A percentile compares a stretch with the other conserved stretches of the same genome.
These are phyloP conservation scores for Nigrograna mackinnonii DNA, from an alignment of 2,329 filamentous ascomycete species.

Conservation along the genomic window DNA sequence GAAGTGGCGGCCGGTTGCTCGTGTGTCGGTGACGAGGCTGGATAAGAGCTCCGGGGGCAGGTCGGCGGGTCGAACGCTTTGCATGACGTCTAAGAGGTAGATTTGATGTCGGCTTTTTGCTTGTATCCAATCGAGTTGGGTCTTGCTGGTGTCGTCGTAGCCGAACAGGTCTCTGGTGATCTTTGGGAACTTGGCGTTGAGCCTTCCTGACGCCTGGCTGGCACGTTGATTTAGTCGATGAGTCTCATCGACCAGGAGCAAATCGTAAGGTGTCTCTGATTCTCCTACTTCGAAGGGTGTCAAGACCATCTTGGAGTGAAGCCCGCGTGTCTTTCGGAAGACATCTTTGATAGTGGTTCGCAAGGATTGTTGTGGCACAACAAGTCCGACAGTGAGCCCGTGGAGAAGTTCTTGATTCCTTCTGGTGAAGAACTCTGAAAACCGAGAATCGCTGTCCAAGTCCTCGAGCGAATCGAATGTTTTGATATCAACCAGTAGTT, in stretches of 20 bases:
- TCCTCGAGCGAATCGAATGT: conserved; percentile 11
- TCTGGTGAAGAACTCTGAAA: conserved; percentile 11
- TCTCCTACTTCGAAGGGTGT: conserved; percentile 9
- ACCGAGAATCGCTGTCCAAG: conserved; percentile 11
- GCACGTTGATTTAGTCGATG: conserved; percentile 12
- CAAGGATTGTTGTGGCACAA: conserved; percentile 10
- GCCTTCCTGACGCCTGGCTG: conserved; percentile 9
- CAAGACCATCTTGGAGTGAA: conserved; percentile 7
- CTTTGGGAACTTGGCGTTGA: conserved; percentile 8
- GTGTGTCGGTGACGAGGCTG: conserved; percentile 11
- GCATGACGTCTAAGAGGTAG: conserved; percentile 7
- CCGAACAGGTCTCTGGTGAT: conserved; percentile 10
- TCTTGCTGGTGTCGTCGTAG: conserved; percentile 8
- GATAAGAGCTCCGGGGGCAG: conserved; percentile 10
- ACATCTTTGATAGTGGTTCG: conserved; percentile 8
- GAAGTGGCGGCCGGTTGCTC: conserved; percentile 11
- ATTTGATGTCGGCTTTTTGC: conserved; percentile 9
- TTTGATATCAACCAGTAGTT: conserved; percentile 13
- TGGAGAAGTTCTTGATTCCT: conserved; percentile 7
- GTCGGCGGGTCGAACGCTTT: conserved; percentile 12
- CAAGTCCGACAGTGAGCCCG: conserved; percentile 6
- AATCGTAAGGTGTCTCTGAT: conserved; percentile 7
- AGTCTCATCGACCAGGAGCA: conserved; percentile 11
- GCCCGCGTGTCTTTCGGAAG: conserved; percentile 9
- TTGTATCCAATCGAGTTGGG: conserved; percentile 11